These are phyloP conservation scores for Cercophora scortea DNA, from an alignment of 495 filamentous ascomycete species.

Conservation along the genomic window DNA sequence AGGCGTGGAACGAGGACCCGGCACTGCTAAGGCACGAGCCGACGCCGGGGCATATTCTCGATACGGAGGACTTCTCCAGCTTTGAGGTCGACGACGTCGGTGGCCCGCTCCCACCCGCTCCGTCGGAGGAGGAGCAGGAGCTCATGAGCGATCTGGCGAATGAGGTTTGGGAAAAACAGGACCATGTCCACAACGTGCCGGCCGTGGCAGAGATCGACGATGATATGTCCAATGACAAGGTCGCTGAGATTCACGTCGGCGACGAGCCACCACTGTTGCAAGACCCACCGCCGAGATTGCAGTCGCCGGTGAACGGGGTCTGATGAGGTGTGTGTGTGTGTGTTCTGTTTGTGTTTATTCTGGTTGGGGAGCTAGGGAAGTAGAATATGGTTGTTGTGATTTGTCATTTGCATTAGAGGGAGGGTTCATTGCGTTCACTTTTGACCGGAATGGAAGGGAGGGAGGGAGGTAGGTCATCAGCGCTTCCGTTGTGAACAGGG, in stretches of 20 bases:
- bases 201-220: constrained; percentile 12
- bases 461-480: no score
- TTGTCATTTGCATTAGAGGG: no score
- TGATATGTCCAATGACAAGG: constrained; percentile 29
- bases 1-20: background rate
- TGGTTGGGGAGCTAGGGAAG: no score
- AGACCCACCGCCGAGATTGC: background rate
- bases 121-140: constrained; percentile 9
- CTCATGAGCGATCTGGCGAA: constrained; percentile 16
- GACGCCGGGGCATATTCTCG: no score
- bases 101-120: background rate
- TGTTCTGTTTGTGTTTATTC: background rate
- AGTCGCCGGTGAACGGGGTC: no score
- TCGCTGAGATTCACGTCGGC: constrained; percentile 39
- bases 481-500: no score
- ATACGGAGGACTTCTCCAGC: no score
- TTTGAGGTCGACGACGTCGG: no score
- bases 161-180: constrained; percentile 22
- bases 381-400: no score
- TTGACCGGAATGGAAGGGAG: no score
- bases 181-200: constrained; percentile 24
- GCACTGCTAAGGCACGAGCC: background rate
- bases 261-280: constrained; percentile 9
- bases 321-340: no score
- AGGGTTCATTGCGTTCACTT: no score